A percentile compares a stretch with the other conserved stretches of the same genome.
These are phyloP conservation scores for Teratosphaeria viscida DNA, from an alignment of 2,329 filamentous ascomycete genomes.

Conservation along the genomic window DNA sequence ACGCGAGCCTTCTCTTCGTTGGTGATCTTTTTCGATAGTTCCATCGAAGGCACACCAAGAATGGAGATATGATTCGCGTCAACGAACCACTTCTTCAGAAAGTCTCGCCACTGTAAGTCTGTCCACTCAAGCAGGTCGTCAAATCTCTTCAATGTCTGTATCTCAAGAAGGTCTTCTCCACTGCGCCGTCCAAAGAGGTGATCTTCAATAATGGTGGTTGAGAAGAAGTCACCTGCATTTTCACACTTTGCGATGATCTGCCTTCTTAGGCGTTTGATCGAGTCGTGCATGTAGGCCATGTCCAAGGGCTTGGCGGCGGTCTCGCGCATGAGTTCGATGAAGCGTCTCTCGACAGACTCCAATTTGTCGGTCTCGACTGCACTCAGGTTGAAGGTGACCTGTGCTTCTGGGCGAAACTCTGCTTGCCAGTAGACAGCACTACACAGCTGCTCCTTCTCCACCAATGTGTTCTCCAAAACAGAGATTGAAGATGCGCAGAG, in stretches of 20 bases:
- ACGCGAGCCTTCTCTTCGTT: conserved; percentile 68
- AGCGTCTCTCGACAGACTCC: conserved; percentile 68
- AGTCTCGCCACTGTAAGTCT: conserved; percentile 72
- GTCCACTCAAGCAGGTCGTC: conserved; percentile 68
- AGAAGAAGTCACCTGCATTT: conserved; percentile 68
- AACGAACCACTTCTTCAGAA: conserved; percentile 71
- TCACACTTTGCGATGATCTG: conserved; percentile 79
- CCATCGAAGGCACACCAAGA: conserved; percentile 73
- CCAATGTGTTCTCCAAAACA: conserved; percentile 79
- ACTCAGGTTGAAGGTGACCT: conserved; percentile 78
- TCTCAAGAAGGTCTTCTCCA: conserved; percentile 44
- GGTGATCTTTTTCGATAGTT: conserved; percentile 72
- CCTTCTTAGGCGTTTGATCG: conserved; percentile 68
- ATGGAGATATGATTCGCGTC: conserved; percentile 82
- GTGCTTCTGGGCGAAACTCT: conserved; percentile 67
- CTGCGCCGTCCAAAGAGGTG: conserved; percentile 83
- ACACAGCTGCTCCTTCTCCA: conserved; percentile 85
- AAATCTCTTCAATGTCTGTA: conserved; percentile 39
- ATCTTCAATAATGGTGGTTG: conserved; percentile 77
- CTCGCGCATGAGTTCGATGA: conserved; percentile 74
- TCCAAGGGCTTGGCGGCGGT: conserved; percentile 72
- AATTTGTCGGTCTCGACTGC: conserved; percentile 83
- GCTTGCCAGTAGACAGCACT: conserved; percentile 73
- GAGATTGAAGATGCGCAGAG: conserved; percentile 89
- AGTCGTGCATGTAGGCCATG: conserved; percentile 82